Conservation (phyloP, 1,284 basidiomycete genomes). For the Ceratobasidium sp. region DNA sequence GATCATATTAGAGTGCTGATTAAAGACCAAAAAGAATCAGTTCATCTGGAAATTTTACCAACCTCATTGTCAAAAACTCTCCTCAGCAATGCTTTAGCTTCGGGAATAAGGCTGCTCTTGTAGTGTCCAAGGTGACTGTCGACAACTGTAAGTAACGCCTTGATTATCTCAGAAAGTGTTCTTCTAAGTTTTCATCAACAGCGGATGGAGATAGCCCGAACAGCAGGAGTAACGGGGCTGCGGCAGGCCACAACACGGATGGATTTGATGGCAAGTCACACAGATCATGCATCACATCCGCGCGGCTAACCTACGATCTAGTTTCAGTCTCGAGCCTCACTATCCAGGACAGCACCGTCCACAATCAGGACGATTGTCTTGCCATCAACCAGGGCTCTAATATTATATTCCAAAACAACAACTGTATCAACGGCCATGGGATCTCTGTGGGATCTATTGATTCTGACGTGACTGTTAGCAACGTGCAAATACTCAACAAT, state of each 20-base stretch:
- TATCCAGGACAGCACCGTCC: slow-evolving; percentile 32
- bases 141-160: slow-evolving; percentile 34
- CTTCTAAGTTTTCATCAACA: not conserved
- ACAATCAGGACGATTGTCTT: slow-evolving; percentile 46
- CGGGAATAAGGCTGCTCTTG: slow-evolving; percentile 8
- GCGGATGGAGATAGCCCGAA: slow-evolving; percentile 29
- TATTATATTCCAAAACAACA: slow-evolving; percentile 26
- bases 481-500: slow-evolving; percentile 37
- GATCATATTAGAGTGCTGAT: not conserved
- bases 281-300: too few species aligned
- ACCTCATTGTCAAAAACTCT: slow-evolving; percentile 38
- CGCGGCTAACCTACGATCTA: not conserved
- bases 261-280: slow-evolving; percentile 27
- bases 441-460: slow-evolving; percentile 41
- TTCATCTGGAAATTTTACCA: slow-evolving; percentile 37
- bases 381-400: slow-evolving; percentile 45
- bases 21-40: slow-evolving; percentile 33
- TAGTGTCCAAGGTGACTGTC: slow-evolving; percentile 36
- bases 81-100: slow-evolving; percentile 36
- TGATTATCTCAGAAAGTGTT: too few species aligned
- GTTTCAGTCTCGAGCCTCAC: slow-evolving; percentile 35
- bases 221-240: slow-evolving; percentile 2
- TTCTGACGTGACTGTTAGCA: slow-evolving; percentile 35
- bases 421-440: slow-evolving; percentile 30
- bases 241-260: slow-evolving; percentile 38